Percentiles rank a stretch among this genome's conserved stretches.
phyloP scores from a whole-genome alignment of 176 grass and related monocot genomes.

The Zizania latifolia region DNA sequence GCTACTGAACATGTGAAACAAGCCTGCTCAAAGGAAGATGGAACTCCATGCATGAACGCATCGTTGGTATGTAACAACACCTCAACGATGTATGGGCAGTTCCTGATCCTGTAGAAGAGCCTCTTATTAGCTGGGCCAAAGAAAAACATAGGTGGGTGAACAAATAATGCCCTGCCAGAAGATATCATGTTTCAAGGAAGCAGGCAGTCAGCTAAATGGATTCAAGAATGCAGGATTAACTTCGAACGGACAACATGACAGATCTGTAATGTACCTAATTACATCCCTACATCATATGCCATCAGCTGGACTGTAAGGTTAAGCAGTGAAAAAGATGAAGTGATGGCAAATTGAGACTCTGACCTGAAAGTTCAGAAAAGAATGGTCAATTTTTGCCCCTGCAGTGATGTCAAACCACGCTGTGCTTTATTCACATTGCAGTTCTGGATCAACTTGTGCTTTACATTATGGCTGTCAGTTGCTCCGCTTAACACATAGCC shows the following conservation, averaged over 20 bases:
- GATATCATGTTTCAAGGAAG: conserved; percentile 13
- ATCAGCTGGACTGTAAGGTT: neutral
- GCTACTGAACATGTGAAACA: neutral
- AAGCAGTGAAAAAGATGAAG: neutral
- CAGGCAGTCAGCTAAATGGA: neutral
- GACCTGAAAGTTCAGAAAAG: conserved; percentile 4
- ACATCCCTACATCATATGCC: neutral
- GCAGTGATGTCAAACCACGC: neutral
- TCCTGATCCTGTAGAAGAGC: neutral
- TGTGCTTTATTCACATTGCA: conserved; percentile 1
- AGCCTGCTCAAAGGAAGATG: neutral
- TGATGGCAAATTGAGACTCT: neutral
- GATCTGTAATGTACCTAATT: neutral
- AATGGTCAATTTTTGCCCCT: conserved; percentile 12
- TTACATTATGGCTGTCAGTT: conserved; percentile 11
- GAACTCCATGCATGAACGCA: neutral
- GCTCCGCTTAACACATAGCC: conserved; percentile 47
- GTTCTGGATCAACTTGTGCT: neutral
- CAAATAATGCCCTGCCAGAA: neutral
- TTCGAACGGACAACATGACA: neutral
- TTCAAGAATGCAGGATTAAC: neutral
- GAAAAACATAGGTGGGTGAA: neutral
- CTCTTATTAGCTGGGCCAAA: neutral
- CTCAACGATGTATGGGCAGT: neutral
- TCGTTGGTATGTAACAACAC: neutral